Base-by-base conservation (phyloP, 768 basidiomycete genomes). In the Royoungia palumana region DNA sequence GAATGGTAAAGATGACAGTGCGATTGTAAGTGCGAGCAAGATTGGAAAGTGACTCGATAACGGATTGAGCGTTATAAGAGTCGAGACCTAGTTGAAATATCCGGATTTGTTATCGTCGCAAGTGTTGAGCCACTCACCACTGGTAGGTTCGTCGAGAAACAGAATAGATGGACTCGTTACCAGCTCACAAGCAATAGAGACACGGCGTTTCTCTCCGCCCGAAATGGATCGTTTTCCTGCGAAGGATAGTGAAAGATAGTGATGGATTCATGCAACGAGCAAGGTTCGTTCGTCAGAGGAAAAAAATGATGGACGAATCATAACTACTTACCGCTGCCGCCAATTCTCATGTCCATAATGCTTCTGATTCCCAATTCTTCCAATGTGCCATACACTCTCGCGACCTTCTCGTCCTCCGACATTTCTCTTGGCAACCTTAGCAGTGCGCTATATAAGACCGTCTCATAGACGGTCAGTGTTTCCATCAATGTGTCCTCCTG, bases 401-500 rank as follows among this genome's bases (percentile, higher is more conserved):
- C 91, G 68, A 89, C 86, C 78, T 99, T 98, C n/a, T 94, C 94
- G 68, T 87, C 88, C 43, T 85, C 75, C 53, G 89, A 90, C 95
- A 98, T 98, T 56, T 96, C 94, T 58, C 94, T 72, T 13, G 96
- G 96, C 22, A 99, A 67, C 55, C 96, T 72, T 60, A 99, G 67
- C 40, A 98, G 64, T 12, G 96, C 96, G 44, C 90, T 94, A 63
- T 96, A 96, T 45, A 98, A 67, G 16, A 99, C 87, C 0, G 94
- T 97, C 75, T 99, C 96, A 67, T 97, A 98, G 19, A 98, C 96
- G 4, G 95, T 99, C 70, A 98, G 72, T 8, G 95, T 98, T 62
- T 87, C 82, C 89, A 99, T 95, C 54, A 99, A 70, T 10, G 93
- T 96, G 66, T 99, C 96, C 67, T 98, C 96, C 69, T 99, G 96